Evolutionary conservation across 2,329 filamentous ascomycete species (phyloP).

Genomic region (Pyrenochaeta sp.): DNA sequence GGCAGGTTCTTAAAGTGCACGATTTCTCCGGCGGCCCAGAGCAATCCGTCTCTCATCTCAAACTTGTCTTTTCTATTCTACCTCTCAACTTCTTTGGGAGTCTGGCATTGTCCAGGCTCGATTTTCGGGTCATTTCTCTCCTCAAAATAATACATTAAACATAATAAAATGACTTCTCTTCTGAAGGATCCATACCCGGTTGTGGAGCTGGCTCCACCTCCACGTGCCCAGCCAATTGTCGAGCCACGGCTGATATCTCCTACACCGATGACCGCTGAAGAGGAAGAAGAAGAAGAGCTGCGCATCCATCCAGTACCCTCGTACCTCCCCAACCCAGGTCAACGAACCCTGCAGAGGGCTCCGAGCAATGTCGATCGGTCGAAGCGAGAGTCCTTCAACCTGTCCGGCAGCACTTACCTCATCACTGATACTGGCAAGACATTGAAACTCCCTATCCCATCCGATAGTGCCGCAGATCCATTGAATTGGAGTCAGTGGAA

Average conservation of each 20-base stretch:
- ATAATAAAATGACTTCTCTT: conserved; percentile 5
- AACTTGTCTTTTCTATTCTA: neutral
- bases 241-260: conserved; percentile 17
- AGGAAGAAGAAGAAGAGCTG: too few relatives aligned
- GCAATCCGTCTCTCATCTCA: neutral
- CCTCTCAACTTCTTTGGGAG: too few relatives aligned
- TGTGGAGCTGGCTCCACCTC: conserved; percentile 23
- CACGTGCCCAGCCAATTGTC: conserved; percentile 14
- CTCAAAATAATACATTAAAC: neutral
- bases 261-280: conserved; percentile 1
- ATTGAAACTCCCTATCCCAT: conserved; percentile 33
- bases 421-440: conserved; percentile 30
- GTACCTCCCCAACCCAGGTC: too few relatives aligned
- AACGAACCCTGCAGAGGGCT: too few relatives aligned
- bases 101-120: too few relatives aligned
- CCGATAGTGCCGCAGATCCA: conserved; percentile 31
- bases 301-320: too few relatives aligned
- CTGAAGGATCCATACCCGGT: conserved; percentile 16
- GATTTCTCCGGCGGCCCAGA: neutral
- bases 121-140: neutral
- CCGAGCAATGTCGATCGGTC: neutral
- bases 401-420: conserved; percentile 34
- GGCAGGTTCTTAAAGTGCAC: neutral
- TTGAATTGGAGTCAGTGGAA: conserved; percentile 34
- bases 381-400: conserved; percentile 36